A percentile compares a stretch with the other conserved stretches of the same genome.
phyloP scores from a whole-genome alignment of 352 stramenopile genomes.

The Pilasporangium apinafurcum region DNA sequence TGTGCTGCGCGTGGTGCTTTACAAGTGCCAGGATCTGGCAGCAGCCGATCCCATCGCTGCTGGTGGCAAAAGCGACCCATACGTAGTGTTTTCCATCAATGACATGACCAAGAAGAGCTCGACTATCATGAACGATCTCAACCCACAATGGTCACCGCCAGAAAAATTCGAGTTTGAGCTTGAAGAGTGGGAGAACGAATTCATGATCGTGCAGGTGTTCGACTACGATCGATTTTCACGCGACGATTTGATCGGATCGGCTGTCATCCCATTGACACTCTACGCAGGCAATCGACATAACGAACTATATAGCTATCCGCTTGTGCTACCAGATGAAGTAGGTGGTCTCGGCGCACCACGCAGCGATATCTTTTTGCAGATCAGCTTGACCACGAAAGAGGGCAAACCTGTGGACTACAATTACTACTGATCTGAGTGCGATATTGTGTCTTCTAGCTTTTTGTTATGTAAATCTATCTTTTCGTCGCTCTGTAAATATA shows the following conservation, averaged over 20 bases:
- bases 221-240: conserved; percentile 63
- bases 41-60: conserved; percentile 38
- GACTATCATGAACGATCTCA: conserved; percentile 52
- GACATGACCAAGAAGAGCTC: conserved; percentile 54
- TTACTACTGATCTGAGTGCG: conserved; percentile 4
- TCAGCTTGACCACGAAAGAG: conserved; percentile 44
- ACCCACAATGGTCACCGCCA: conserved; percentile 59
- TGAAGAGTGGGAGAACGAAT: conserved; percentile 52
- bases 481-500: no score
- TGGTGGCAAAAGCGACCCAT: conserved; percentile 70
- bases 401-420: conserved; percentile 36
- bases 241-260: conserved; percentile 71
- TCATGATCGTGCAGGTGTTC: conserved; percentile 60
- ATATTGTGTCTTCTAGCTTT: not conserved
- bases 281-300: conserved; percentile 48
- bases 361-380: conserved; percentile 61
- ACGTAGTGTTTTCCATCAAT: conserved; percentile 59
- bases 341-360: conserved; percentile 29
- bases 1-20: conserved; percentile 49
- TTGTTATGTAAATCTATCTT: no score
- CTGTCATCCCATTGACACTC: conserved; percentile 54
- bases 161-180: conserved; percentile 75
- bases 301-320: conserved; percentile 64
- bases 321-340: conserved; percentile 55
- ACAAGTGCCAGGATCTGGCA: conserved; percentile 53